Evolutionary conservation across 805 yeast genomes (phyloP).

Genomic region (Ogataea pignaliae): DNA sequence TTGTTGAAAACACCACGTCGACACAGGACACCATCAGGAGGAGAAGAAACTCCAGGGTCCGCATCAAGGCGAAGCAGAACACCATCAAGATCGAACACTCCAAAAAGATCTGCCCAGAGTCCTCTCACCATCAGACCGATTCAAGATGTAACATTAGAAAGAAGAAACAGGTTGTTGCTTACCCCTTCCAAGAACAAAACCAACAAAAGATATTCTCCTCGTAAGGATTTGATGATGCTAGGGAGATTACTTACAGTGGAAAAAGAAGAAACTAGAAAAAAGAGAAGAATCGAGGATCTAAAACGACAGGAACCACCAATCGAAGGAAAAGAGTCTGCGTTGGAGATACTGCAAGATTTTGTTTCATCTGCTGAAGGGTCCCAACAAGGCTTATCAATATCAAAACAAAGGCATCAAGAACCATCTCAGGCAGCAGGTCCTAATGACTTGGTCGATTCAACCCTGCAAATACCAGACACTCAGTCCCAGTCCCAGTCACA

Average conservation of each 20-base stretch:
- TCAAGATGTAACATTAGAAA: conserved; percentile 28
- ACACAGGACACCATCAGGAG: neutral
- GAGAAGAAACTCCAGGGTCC: neutral
- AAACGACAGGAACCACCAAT: neutral
- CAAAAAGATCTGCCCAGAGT: conserved; percentile 23
- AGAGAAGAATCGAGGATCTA: conserved; percentile 11
- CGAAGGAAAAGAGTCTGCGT: conserved; percentile 4
- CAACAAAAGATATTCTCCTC: conserved; percentile 28
- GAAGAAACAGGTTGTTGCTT: conserved; percentile 23
- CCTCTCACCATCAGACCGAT: conserved; percentile 29
- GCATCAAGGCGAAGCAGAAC: conserved; percentile 4
- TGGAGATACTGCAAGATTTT: conserved; percentile 13
- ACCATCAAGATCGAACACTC: conserved; percentile 8
- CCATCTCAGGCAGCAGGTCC: neutral
- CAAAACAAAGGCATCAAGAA: neutral
- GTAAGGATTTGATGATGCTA: conserved; percentile 25
- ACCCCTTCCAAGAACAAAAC: conserved; percentile 25
- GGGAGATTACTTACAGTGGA: conserved; percentile 28
- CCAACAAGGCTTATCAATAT: no score
- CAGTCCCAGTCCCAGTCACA: conserved; percentile 1
- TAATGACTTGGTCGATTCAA: neutral
- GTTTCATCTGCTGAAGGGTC: conserved; percentile 2
- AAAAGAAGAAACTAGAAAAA: conserved; percentile 17
- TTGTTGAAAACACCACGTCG: neutral
- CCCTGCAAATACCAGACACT: neutral